Evolutionary conservation across 495 filamentous ascomycete species (phyloP).

Genomic region (Xylaria grammica): DNA sequence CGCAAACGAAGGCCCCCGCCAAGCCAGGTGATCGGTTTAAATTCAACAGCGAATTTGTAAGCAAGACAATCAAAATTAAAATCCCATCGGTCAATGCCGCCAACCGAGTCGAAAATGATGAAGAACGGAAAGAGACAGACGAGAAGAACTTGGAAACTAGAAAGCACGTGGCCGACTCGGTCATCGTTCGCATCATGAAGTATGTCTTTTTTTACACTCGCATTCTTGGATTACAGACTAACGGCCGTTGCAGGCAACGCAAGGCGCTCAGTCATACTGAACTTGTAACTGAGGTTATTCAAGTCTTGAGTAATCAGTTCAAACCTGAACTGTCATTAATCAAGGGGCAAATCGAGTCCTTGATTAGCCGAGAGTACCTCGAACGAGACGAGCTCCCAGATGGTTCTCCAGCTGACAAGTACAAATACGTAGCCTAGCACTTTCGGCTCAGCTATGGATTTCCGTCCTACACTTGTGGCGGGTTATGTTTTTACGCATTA

Average conservation of each 20-base stretch:
- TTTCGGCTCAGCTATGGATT: background rate
- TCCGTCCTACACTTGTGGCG: slow-evolving; percentile 3
- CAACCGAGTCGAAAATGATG: slow-evolving; percentile 83
- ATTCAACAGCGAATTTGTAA: slow-evolving; percentile 84
- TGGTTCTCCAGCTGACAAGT: slow-evolving; percentile 36
- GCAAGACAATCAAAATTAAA: slow-evolving; percentile 84
- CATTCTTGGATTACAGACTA: slow-evolving; percentile 14
- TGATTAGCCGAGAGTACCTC: slow-evolving; percentile 94
- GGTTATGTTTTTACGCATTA: slow-evolving; percentile 7
- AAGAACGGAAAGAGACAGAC: slow-evolving; percentile 86
- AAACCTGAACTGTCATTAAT: slow-evolving; percentile 88
- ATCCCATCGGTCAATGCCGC: slow-evolving; percentile 68
- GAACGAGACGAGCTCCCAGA: slow-evolving; percentile 69
- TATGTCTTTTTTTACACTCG: slow-evolving; percentile 51
- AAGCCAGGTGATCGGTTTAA: slow-evolving; percentile 79
- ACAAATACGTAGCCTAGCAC: slow-evolving; percentile 35
- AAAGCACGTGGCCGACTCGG: slow-evolving; percentile 80
- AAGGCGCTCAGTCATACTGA: slow-evolving; percentile 81
- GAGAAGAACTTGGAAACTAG: slow-evolving; percentile 84
- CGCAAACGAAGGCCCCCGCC: slow-evolving; percentile 75
- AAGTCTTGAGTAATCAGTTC: slow-evolving; percentile 79
- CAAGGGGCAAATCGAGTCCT: slow-evolving; percentile 90
- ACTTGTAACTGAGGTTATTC: slow-evolving; percentile 83
- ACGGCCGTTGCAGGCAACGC: slow-evolving; percentile 69
- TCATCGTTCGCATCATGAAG: slow-evolving; percentile 96